Evolutionary conservation across 1,284 basidiomycete species (phyloP), one percentile per base, ranked within the genome.

Genomic region (Malassezia slooffiae): DNA sequence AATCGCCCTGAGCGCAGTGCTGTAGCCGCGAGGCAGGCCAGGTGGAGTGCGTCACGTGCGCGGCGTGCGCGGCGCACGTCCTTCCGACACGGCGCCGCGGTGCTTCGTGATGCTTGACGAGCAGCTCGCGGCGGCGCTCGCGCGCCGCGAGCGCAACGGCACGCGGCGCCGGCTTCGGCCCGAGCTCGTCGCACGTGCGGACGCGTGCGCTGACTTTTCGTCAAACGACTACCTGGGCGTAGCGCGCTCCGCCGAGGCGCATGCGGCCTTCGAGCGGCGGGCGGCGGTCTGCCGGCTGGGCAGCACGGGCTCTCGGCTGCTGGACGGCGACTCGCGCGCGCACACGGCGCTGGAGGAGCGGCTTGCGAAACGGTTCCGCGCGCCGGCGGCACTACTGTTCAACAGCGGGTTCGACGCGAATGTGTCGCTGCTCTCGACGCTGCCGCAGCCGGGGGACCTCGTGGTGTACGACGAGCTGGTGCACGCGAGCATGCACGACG

Each of bases 341-440:
- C 56, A 62, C 33, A 53, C 60, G 43, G 12, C 30, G 27, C 45
- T 64, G 9, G 66, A 69, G 36, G n/a, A 20, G 15, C 43, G 56
- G 5, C 47, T 67, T 5, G 55, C 57, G 1, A 5, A 15, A 5
- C 54, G 60, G 34, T 65, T 69, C 43, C 42, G 41, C 6, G 48
- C 56, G 4, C 40, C 49, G 10, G 72, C 79, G 0, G 85, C 83
- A 1, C 74, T 96, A 10, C 75, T 96, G 13, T 95, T 93, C 78
- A 91, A 89, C 70, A 88, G 85, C 0, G 91, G 90, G 0, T 95
- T 83, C 71, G 89, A 95, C 70, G 89, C 91, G 13, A 96, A 96
- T 63, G 82, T 82, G 3, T 83, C 83, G 0, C 79, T 95, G 67
- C 90, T 93, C 72, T 75, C 83, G 0, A 79, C 79, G 30, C 72